These are phyloP conservation scores for Sporothrix variecibatus DNA, from an alignment of 2,329 filamentous ascomycete species.

Conservation along the genomic window DNA sequence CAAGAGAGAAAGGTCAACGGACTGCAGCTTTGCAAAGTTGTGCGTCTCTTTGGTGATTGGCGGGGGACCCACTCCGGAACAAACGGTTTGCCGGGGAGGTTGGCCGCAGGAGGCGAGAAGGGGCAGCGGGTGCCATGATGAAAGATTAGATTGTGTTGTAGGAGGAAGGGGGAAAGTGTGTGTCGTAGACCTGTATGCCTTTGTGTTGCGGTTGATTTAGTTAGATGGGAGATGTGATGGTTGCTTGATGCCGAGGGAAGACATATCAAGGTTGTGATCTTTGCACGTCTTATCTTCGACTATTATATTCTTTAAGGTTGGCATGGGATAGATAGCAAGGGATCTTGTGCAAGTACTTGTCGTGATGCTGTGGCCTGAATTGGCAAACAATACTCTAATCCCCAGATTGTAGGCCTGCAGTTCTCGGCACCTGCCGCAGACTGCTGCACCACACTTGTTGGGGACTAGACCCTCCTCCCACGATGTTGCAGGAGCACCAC, in stretches of 20 bases:
- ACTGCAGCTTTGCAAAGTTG: conserved; percentile 46
- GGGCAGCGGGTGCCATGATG: conserved; percentile 39
- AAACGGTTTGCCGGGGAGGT: conserved; percentile 44
- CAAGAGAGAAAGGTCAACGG: conserved; percentile 47
- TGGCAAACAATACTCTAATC: background rate
- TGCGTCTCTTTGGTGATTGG: conserved; percentile 47
- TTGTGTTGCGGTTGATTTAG: background rate
- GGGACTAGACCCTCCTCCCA: background rate
- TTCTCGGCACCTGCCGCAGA: conserved; percentile 5
- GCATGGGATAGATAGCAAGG: background rate
- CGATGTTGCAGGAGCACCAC: background rate
- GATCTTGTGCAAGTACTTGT: background rate
- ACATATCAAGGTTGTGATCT: background rate
- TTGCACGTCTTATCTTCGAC: background rate
- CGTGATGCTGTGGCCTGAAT: background rate
- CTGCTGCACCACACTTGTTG: background rate
- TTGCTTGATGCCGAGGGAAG: background rate
- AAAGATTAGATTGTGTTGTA: background rate
- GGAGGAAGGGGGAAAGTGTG: background rate
- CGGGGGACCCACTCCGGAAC: conserved; percentile 48
- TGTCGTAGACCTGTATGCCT: too few species aligned
- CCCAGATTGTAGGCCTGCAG: background rate
- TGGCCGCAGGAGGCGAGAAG: conserved; percentile 45
- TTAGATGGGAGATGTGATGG: background rate
- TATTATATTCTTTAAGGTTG: conserved; percentile 13